phyloP scores from a whole-genome alignment of 768 basidiomycete genomes.

The Boletus speciosus region DNA sequence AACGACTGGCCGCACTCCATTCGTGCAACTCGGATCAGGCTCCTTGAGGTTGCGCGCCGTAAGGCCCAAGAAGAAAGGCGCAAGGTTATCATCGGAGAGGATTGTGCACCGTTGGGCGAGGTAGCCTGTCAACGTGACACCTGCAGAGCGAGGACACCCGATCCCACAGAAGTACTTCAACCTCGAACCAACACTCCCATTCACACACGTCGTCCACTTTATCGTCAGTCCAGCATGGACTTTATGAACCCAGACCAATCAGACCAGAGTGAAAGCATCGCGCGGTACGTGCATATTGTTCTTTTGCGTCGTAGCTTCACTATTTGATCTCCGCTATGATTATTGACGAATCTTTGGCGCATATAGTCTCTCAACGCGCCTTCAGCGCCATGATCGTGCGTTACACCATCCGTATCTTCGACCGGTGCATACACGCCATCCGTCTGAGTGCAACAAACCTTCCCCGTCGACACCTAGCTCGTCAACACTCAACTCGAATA shows the following conservation, averaged over 20 bases:
- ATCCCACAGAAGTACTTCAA: slow-evolving; percentile 41
- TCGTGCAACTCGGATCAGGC: slow-evolving; percentile 77
- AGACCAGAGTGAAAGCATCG: slow-evolving; percentile 48
- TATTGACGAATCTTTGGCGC: slow-evolving; percentile 10
- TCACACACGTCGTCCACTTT: slow-evolving; percentile 53
- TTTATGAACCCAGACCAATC: slow-evolving; percentile 58
- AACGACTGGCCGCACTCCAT: slow-evolving; percentile 81
- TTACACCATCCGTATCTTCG: slow-evolving; percentile 62
- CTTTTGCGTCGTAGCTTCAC: slow-evolving; percentile 1
- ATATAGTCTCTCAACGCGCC: slow-evolving; percentile 59
- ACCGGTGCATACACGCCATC: slow-evolving; percentile 28
- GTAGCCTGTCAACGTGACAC: slow-evolving; percentile 8
- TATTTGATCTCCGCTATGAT: slow-evolving; percentile 2
- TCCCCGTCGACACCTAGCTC: slow-evolving; percentile 61
- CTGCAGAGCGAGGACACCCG: slow-evolving; percentile 21
- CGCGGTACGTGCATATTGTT: slow-evolving; percentile 47
- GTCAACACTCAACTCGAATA: slow-evolving; percentile 53
- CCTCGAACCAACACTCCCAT: slow-evolving; percentile 46
- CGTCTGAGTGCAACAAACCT: slow-evolving; percentile 19
- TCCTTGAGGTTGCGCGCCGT: slow-evolving; percentile 71
- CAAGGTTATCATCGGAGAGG: slow-evolving; percentile 46
- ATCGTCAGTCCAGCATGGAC: slow-evolving; percentile 86
- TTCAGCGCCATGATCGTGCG: slow-evolving; percentile 60
- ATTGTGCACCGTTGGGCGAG: slow-evolving; percentile 26
- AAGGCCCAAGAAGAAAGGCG: slow-evolving; percentile 54